Conservation (phyloP, 2,329 filamentous ascomycete genomes). For the Sporothrix brunneoviolacea region DNA sequence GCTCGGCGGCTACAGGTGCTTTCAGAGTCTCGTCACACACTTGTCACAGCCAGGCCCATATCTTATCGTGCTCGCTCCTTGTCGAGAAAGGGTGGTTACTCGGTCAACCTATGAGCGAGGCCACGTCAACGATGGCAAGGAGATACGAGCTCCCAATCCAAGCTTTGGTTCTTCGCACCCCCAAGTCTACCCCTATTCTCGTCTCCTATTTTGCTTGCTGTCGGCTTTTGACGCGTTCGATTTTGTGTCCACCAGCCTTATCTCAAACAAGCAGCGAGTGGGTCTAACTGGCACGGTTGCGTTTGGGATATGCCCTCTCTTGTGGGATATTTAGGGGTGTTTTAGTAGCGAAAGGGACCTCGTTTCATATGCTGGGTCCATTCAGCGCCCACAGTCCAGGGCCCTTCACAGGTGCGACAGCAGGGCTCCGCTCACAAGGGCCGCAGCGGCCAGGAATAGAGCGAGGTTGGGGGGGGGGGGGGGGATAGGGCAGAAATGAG, state of each 20-base stretch:
- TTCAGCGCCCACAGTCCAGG: slow-evolving; percentile 1
- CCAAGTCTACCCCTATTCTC: no score
- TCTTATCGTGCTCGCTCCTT: neutral
- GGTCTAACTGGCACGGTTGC: slow-evolving; percentile 16
- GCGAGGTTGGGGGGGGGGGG: neutral
- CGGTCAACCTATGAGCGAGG: neutral
- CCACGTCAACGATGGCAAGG: neutral
- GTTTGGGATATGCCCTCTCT: slow-evolving; percentile 13
- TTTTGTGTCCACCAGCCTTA: neutral
- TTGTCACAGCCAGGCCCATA: neutral
- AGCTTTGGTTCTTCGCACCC: neutral
- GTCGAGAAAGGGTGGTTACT: neutral
- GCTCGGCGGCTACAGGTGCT: slow-evolving; percentile 1
- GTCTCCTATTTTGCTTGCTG: neutral
- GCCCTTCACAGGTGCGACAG: slow-evolving; percentile 7
- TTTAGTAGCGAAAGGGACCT: slow-evolving; percentile 3
- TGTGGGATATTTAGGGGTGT: neutral
- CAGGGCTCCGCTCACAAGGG: slow-evolving; percentile 7
- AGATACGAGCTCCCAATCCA: neutral
- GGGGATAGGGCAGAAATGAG: neutral
- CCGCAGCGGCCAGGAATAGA: no score
- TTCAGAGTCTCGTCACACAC: no score
- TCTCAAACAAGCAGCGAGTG: slow-evolving; percentile 14
- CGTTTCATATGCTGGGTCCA: slow-evolving; percentile 9
- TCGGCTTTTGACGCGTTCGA: no score